A percentile compares a stretch with the other conserved stretches of the same genome.
phyloP scores from a whole-genome alignment of 495 filamentous ascomycete genomes.

The Trichoderma parareesei region DNA sequence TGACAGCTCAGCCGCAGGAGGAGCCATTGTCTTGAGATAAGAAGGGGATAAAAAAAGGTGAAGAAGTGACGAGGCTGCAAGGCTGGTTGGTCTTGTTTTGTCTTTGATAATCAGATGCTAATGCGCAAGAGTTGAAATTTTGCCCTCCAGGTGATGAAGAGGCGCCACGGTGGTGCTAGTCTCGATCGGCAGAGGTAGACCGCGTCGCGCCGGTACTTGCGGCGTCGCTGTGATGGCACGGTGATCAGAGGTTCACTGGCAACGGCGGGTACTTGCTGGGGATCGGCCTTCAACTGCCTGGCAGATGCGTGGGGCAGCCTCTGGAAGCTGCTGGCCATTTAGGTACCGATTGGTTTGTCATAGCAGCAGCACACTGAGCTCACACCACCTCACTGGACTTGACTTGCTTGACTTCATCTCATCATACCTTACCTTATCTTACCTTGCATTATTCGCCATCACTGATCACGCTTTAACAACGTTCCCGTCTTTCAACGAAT shows the following conservation, averaged over 20 bases:
- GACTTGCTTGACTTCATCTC: no score
- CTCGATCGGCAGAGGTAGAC: conserved; percentile 1
- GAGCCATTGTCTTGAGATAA: conserved; percentile 27
- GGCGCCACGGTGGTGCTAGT: neutral
- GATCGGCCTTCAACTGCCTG: neutral
- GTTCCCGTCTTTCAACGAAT: neutral
- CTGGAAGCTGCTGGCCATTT: neutral
- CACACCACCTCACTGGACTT: no score
- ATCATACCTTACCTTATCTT: no score
- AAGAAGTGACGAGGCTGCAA: conserved; percentile 2
- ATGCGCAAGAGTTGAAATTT: conserved; percentile 3
- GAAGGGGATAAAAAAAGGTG: neutral
- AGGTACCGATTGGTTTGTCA: neutral
- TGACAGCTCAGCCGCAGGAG: conserved; percentile 41
- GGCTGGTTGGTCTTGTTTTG: no score
- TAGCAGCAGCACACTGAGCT: no score
- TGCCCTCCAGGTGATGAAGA: neutral
- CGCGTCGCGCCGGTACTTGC: neutral
- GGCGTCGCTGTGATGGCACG: neutral
- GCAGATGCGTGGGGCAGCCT: neutral
- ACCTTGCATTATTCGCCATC: neutral
- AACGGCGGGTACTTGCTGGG: neutral
- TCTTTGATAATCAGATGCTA: neutral
- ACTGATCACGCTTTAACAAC: neutral
- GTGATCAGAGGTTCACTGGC: neutral